A percentile compares a stretch with the other conserved stretches of the same genome.
Conservation (phyloP, 2,329 filamentous ascomycete genomes). For the Penicillium sp. region DNA sequence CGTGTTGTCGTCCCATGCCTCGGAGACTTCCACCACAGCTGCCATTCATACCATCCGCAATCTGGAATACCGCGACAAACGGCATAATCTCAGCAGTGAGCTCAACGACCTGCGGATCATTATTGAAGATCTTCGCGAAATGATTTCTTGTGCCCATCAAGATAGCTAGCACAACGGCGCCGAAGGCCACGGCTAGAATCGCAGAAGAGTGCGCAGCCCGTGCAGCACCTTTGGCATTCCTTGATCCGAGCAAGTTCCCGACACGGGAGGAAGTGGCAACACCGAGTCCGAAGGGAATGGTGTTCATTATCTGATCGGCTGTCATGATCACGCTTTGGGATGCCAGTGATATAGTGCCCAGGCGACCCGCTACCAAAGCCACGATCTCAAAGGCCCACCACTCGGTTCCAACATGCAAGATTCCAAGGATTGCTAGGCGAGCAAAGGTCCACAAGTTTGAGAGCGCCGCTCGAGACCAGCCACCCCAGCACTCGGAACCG, state of each 20-base stretch:
- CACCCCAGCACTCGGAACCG: conserved; percentile 75
- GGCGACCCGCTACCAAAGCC: conserved; percentile 71
- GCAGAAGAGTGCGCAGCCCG: conserved; percentile 72
- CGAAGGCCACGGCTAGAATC: conserved; percentile 65
- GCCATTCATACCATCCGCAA: conserved; percentile 81
- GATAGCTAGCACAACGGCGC: conserved; percentile 60
- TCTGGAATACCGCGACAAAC: conserved; percentile 83
- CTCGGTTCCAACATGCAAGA: conserved; percentile 81
- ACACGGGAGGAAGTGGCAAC: conserved; percentile 74
- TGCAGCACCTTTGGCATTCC: conserved; percentile 60
- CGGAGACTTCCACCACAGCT: conserved; percentile 74
- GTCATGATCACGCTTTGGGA: conserved; percentile 90
- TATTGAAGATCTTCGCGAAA: conserved; percentile 76
- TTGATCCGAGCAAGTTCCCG: conserved; percentile 72
- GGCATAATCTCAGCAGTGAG: conserved; percentile 79
- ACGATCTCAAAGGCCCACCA: conserved; percentile 97
- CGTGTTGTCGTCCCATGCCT: conserved; percentile 81
- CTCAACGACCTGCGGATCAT: conserved; percentile 65
- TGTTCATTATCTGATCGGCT: conserved; percentile 76
- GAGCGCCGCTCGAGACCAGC: conserved; percentile 61
- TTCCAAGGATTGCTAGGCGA: conserved; percentile 67
- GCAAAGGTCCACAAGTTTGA: conserved; percentile 66
- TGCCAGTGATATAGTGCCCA: conserved; percentile 74
- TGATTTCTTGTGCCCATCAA: conserved; percentile 67
- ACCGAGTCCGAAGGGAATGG: conserved; percentile 79